A percentile compares a stretch with the other conserved stretches of the same genome.
Evolutionary conservation across 2,329 filamentous ascomycete genomes (phyloP).

Genomic region (Colletotrichum aenigma): DNA sequence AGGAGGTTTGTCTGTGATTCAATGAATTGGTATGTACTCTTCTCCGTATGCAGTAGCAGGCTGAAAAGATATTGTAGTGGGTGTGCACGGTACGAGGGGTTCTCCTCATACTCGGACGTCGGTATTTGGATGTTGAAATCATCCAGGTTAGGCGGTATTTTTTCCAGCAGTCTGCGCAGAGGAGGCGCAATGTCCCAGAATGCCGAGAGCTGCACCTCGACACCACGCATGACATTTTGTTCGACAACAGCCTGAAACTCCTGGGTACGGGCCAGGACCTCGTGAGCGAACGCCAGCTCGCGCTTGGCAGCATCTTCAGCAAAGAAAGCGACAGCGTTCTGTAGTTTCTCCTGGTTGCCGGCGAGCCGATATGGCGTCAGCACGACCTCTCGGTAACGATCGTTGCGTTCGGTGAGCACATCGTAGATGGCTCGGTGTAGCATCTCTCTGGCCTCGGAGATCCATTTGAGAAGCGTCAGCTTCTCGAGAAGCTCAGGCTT

Average conservation of each 20-base stretch:
- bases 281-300: constrained; percentile 71
- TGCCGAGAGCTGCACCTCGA: constrained; percentile 88
- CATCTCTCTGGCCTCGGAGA: constrained; percentile 91
- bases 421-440: constrained; percentile 87
- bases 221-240: constrained; percentile 82
- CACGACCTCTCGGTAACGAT: constrained; percentile 85
- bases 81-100: constrained; percentile 77
- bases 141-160: constrained; percentile 67
- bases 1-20: constrained; percentile 91
- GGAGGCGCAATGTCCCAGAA: constrained; percentile 98
- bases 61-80: constrained; percentile 92
- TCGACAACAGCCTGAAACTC: constrained; percentile 82
- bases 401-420: constrained; percentile 82
- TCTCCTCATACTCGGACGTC: constrained; percentile 80
- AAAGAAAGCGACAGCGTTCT: constrained; percentile 83
- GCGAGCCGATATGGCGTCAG: constrained; percentile 79
- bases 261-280: constrained; percentile 74
- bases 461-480: constrained; percentile 93
- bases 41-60: constrained; percentile 84
- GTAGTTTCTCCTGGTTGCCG: constrained; percentile 78
- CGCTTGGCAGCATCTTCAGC: constrained; percentile 76
- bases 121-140: constrained; percentile 80
- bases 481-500: constrained; percentile 93
- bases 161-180: constrained; percentile 77
- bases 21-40: constrained; percentile 95